Conservation (phyloP, 2,329 filamentous ascomycete species). For the Acrocalymma vagum region DNA sequence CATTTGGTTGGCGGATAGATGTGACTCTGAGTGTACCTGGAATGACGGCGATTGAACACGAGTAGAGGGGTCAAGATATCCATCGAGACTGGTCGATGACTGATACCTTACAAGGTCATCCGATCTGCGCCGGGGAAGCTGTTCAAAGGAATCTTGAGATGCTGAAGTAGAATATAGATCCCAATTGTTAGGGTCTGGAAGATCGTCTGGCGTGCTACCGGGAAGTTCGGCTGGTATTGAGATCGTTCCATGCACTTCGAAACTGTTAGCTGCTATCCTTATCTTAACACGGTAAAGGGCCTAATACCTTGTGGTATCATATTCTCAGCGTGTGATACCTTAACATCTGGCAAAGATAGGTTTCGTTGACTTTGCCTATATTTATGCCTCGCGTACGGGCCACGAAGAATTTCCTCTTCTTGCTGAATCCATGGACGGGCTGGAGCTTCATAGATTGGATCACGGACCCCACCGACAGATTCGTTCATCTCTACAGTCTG, state of each 20-base stretch:
- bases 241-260: slow-evolving; percentile 20
- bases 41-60: too few species aligned
- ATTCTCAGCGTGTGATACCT: slow-evolving; percentile 21
- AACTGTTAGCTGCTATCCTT: slow-evolving; percentile 17
- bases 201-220: slow-evolving; percentile 36
- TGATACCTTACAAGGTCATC: too few species aligned
- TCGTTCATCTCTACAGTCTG: slow-evolving; percentile 31
- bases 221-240: slow-evolving; percentile 32
- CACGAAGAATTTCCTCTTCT: slow-evolving; percentile 20
- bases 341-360: slow-evolving; percentile 29
- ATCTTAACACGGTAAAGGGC: too few species aligned
- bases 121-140: too few species aligned
- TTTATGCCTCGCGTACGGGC: slow-evolving; percentile 35
- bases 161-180: slow-evolving; percentile 14
- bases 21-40: neutral
- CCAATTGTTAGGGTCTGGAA: slow-evolving; percentile 16
- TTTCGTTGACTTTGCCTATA: slow-evolving; percentile 27
- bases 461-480: slow-evolving; percentile 15
- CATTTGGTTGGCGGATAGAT: neutral
- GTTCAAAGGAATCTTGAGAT: neutral
- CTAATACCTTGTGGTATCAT: too few species aligned
- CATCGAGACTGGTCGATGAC: slow-evolving; percentile 2
- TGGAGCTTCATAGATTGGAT: slow-evolving; percentile 29
- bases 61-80: neutral
- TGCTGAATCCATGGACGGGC: slow-evolving; percentile 27